Percentiles rank a stretch among this genome's conserved stretches.
Conservation (phyloP, 139 green algal species). For the Chlamydomonas sp. region DNA sequence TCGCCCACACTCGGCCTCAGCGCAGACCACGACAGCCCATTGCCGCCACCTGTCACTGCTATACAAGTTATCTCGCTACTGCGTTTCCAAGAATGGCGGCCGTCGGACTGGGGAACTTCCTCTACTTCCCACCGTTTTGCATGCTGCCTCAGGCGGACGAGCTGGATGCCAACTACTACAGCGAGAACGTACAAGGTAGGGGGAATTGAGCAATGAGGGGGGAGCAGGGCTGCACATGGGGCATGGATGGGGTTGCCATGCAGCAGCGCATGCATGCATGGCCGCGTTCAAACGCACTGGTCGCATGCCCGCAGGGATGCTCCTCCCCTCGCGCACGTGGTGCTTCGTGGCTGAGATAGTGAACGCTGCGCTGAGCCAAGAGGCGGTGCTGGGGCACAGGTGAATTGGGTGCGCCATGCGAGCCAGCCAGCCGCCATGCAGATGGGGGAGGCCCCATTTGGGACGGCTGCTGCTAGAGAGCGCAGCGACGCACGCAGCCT, state of each 20-base stretch:
- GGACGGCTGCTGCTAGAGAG: too few relatives aligned
- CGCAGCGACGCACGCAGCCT: too few relatives aligned
- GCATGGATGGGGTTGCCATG: too few relatives aligned
- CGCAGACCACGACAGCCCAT: too few relatives aligned
- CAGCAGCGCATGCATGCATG: neutral
- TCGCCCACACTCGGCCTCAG: too few relatives aligned
- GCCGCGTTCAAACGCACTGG: neutral
- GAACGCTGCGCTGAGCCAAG: constrained; percentile 32
- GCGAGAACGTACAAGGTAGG: constrained; percentile 11
- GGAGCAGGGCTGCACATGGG: too few relatives aligned
- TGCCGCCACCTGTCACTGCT: too few relatives aligned
- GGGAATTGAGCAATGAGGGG: too few relatives aligned
- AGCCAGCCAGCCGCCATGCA: too few relatives aligned
- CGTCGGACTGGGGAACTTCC: constrained; percentile 24
- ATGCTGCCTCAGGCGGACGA: constrained; percentile 37
- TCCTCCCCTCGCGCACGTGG: constrained; percentile 36
- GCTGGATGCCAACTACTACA: constrained; percentile 26
- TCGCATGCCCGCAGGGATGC: constrained; percentile 23
- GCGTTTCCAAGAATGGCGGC: neutral
- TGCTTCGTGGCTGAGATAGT: constrained; percentile 50
- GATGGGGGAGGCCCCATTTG: too few relatives aligned
- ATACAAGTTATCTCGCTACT: neutral
- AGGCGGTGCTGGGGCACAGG: constrained; percentile 31
- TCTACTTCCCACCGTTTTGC: constrained; percentile 38
- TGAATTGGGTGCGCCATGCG: too few relatives aligned